A percentile compares a stretch with the other conserved stretches of the same genome.
Evolutionary conservation across 106 monocot species (phyloP).

Genomic region (Allium cepa): DNA sequence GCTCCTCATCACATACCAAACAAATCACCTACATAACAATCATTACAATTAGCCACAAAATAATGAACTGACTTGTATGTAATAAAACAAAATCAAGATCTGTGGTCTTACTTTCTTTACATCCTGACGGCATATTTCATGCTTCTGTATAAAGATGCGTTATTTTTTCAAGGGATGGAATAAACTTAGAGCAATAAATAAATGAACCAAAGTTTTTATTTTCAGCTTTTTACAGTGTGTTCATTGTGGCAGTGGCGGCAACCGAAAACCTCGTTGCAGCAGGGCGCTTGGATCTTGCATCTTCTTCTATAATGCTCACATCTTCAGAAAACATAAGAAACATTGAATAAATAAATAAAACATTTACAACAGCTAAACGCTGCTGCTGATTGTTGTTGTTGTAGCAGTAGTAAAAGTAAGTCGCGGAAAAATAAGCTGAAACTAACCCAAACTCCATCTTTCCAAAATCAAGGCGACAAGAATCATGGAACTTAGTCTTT

Average conservation of each 20-base stretch:
- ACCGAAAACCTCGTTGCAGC: conserved; percentile 62
- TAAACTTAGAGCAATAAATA: no score
- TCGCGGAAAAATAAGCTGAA: background rate
- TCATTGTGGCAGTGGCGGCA: conserved; percentile 96
- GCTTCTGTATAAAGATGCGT: background rate
- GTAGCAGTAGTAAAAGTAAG: no score
- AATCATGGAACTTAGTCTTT: no score
- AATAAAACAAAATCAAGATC: background rate
- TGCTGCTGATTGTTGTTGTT: background rate
- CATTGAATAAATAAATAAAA: background rate
- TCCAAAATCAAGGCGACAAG: conserved; percentile 36
- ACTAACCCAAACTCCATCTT: conserved; percentile 57
- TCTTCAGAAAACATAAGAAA: conserved; percentile 12
- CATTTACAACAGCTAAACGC: background rate
- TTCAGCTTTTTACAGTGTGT: conserved; percentile 32
- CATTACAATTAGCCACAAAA: background rate
- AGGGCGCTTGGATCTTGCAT: conserved; percentile 80
- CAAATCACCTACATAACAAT: conserved; percentile 62
- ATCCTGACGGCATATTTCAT: conserved; percentile 43
- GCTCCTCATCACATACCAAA: conserved; percentile 70
- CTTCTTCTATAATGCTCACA: conserved; percentile 68
- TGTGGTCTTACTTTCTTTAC: conserved; percentile 27
- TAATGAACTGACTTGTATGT: background rate
- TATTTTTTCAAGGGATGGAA: no score
- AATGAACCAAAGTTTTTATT: no score